A percentile compares a stretch with the other conserved stretches of the same genome.
Conservation (phyloP, 2,329 filamentous ascomycete genomes). For the Pezicula radicicola region DNA sequence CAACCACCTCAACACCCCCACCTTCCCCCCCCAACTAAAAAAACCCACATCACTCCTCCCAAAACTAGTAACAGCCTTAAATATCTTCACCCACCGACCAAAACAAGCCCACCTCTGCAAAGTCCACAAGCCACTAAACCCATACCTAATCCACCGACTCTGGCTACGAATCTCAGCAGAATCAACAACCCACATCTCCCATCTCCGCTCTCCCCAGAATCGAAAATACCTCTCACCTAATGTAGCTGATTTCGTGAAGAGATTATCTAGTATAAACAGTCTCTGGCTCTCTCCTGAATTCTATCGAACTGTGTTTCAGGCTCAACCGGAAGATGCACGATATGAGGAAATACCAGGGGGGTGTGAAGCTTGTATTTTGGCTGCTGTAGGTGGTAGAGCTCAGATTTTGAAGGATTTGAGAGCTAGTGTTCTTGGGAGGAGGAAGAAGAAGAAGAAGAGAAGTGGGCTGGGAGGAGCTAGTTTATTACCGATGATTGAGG, state of each 20-base stretch:
- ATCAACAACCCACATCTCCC: slow-evolving; percentile 30
- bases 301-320: slow-evolving; percentile 33
- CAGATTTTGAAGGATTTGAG: slow-evolving; percentile 42
- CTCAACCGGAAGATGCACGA: slow-evolving; percentile 23
- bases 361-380: slow-evolving; percentile 53
- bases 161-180: slow-evolving; percentile 41
- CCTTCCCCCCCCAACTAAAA: slow-evolving; percentile 12
- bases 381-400: slow-evolving; percentile 41
- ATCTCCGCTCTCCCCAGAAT: slow-evolving; percentile 10
- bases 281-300: slow-evolving; percentile 32
- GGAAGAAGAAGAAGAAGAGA: slow-evolving; percentile 6
- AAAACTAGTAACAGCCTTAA: slow-evolving; percentile 5
- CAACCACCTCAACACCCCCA: not conserved
- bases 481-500: slow-evolving; percentile 15
- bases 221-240: slow-evolving; percentile 12
- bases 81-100: not conserved
- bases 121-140: slow-evolving; percentile 37
- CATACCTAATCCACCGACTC: slow-evolving; percentile 40
- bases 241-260: slow-evolving; percentile 4
- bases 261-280: slow-evolving; percentile 17
- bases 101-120: slow-evolving; percentile 34
- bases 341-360: slow-evolving; percentile 28
- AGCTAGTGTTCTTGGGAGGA: slow-evolving; percentile 39
- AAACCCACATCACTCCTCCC: slow-evolving; percentile 8
- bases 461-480: not conserved